phyloP scores from a whole-genome alignment of 768 basidiomycete species.

The Boletellus emodensis region DNA sequence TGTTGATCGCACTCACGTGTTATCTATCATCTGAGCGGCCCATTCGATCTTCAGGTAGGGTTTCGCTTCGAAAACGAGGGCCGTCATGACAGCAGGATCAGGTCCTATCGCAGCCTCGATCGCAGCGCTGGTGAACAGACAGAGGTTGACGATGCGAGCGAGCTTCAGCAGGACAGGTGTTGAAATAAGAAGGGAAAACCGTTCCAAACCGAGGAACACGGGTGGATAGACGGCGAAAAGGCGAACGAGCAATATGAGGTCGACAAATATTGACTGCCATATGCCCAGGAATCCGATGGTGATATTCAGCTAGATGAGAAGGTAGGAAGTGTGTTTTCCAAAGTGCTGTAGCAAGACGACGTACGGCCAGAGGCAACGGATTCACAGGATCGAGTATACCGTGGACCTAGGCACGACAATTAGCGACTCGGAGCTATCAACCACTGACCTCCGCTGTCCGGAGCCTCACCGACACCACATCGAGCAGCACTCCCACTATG shows the following conservation, averaged over 20 bases:
- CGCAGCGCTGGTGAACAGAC: conserved; percentile 18
- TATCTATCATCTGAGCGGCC: conserved; percentile 29
- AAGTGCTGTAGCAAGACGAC: neutral
- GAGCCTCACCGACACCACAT: conserved; percentile 6
- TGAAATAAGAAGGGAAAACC: conserved; percentile 10
- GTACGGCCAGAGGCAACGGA: conserved; percentile 6
- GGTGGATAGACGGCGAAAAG: conserved; percentile 22
- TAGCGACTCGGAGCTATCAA: neutral
- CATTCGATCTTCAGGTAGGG: conserved; percentile 32
- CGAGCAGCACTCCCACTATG: conserved; percentile 10
- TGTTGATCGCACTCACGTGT: conserved; percentile 10
- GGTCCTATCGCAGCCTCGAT: conserved; percentile 10
- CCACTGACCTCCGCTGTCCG: neutral
- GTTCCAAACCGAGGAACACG: neutral
- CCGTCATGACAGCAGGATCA: neutral
- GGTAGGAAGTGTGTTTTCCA: neutral
- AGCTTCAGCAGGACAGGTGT: conserved; percentile 23
- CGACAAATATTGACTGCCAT: conserved; percentile 24
- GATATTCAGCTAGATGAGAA: conserved; percentile 12
- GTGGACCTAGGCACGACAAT: conserved; percentile 17
- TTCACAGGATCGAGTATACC: conserved; percentile 19
- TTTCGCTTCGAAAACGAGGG: conserved; percentile 3
- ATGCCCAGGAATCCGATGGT: conserved; percentile 19
- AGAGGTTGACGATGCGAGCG: conserved; percentile 19
- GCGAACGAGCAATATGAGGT: conserved; percentile 23